Percentiles rank a stretch among this genome's conserved stretches.
Evolutionary conservation across 2,329 filamentous ascomycete species (phyloP).

Genomic region (Botrytis deweyae): DNA sequence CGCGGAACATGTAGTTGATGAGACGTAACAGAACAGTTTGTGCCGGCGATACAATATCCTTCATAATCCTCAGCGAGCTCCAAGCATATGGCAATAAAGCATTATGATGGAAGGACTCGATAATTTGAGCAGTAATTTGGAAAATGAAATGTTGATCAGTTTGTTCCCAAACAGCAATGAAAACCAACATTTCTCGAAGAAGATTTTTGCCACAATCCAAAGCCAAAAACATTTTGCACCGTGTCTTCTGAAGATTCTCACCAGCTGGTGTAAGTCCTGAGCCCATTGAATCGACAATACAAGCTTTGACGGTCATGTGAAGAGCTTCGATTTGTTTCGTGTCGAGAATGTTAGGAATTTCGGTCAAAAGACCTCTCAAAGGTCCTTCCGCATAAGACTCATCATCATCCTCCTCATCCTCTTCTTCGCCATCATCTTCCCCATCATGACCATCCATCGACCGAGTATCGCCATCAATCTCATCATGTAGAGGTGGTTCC

Average conservation of each 20-base stretch:
- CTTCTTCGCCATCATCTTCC: constrained; percentile 58
- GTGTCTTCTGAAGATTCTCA: constrained; percentile 84
- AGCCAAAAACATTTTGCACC: constrained; percentile 85
- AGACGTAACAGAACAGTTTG: constrained; percentile 91
- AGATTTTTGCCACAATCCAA: constrained; percentile 89
- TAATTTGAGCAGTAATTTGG: constrained; percentile 93
- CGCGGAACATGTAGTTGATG: constrained; percentile 83
- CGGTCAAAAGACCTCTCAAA: constrained; percentile 80
- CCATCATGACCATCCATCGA: constrained; percentile 44
- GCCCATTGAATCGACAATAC: constrained; percentile 80
- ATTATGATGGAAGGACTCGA: constrained; percentile 87
- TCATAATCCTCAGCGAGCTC: constrained; percentile 85
- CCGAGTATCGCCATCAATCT: constrained; percentile 51
- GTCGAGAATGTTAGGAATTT: constrained; percentile 90
- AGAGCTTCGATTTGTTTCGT: constrained; percentile 94
- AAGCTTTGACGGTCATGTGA: constrained; percentile 96
- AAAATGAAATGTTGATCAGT: constrained; percentile 92
- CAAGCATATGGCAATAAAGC: constrained; percentile 90
- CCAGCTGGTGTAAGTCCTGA: constrained; percentile 65
- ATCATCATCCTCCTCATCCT: constrained; percentile 70
- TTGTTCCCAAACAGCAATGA: constrained; percentile 96
- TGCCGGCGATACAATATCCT: constrained; percentile 93
- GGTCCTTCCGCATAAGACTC: constrained; percentile 79
- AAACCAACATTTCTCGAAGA: constrained; percentile 86
- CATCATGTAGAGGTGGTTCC: constrained; percentile 44